Percentiles rank a stretch among this genome's conserved stretches.
These are phyloP conservation scores for Backusella luteola DNA, from an alignment of 192 early-diverging fungal species.

Conservation along the genomic window DNA sequence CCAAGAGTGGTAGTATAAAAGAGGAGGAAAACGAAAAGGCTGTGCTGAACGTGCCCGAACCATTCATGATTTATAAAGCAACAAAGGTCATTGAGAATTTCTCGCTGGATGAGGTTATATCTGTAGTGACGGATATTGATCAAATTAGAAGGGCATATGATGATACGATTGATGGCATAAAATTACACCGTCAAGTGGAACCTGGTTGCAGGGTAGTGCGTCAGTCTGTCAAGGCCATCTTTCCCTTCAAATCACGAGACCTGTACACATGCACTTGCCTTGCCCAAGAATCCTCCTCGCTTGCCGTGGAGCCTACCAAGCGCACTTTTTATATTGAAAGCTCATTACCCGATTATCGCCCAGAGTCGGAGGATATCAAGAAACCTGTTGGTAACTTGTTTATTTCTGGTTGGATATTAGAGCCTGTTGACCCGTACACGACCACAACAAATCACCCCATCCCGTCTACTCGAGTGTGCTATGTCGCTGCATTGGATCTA, in stretches of 20 bases:
- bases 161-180: constrained; percentile 33
- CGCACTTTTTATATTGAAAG: constrained; percentile 29
- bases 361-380: neutral
- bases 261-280: constrained; percentile 39
- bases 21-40: neutral
- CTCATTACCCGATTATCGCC: constrained; percentile 22
- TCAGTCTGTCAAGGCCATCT: constrained; percentile 43
- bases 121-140: constrained; percentile 43
- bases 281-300: constrained; percentile 16
- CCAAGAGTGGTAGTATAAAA: neutral
- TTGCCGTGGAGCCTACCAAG: constrained; percentile 9
- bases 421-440: constrained; percentile 50
- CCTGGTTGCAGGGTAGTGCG: constrained; percentile 40
- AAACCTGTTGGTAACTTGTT: constrained; percentile 37
- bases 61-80: constrained; percentile 45
- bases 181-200: constrained; percentile 36
- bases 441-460: constrained; percentile 51
- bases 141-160: constrained; percentile 34
- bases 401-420: constrained; percentile 51
- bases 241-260: constrained; percentile 51
- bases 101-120: constrained; percentile 49
- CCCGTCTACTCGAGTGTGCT: constrained; percentile 49
- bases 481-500: constrained; percentile 45
- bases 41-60: constrained; percentile 38
- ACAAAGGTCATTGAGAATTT: constrained; percentile 52